Base-by-base conservation (phyloP, 306 rosid genomes). In the Senna siamea region DNA sequence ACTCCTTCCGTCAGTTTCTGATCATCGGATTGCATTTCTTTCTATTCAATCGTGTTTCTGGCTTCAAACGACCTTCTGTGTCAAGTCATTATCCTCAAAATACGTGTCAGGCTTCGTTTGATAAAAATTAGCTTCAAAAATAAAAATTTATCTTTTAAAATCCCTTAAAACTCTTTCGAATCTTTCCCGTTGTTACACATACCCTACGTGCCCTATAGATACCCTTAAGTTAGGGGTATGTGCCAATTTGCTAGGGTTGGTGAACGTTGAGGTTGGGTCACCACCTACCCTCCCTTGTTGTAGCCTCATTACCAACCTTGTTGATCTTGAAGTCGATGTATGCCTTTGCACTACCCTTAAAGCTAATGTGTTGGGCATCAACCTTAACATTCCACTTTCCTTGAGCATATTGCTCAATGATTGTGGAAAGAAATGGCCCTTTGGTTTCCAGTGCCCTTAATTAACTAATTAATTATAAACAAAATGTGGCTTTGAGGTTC, bases 291-390 rank as follows among this genome's bases (percentile, higher is more conserved):
- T 64, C 14, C 83, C 83, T 63, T 82, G 86, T 17, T 82, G 86
- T 20, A 22, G 48, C 67, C 79, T 78, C 58, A 6, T 82, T 46
- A 23, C 30, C 2, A 83, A 73, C 15, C 80, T 82, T n/a, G 56
- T 54, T 43, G 83, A 78, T 58, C 67, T 75, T 75, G 83, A 82
- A 20, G 80, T 74, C 15, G 83, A 81, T n/a, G 72, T 68, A 69
- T 82, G 86, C 71, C 86, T 82, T 75, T 82, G 86, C 76, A 74
- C 86, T 15, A 78, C 78, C 15, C 22, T 82, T 23, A 70, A 75
- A 47, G 83, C 86, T 44, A 74, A 70, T 9, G 17, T 82, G 23
- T 20, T 82, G 35, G 83, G 83, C 46, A 65, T 58, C 68, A 78
- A 75, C 30, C 72, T 82, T 26, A 50, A 74, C 35, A 67, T 71